Conservation (phyloP, 352 stramenopile species). For the Hyaloperonospora arabidopsidis region DNA sequence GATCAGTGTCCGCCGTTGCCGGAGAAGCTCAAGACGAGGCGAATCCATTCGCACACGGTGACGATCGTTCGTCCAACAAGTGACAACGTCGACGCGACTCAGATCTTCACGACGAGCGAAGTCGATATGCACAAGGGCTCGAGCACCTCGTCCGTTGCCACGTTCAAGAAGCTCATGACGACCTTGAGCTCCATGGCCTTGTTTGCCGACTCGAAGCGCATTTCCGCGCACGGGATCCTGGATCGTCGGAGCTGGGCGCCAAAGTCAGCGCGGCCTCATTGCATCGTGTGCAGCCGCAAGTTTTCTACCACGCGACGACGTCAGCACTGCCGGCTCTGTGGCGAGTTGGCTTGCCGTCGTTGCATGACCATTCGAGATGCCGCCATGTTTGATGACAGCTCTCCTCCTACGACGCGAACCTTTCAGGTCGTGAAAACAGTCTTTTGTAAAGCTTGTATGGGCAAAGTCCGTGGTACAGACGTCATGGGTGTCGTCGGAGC, state of each 20-base stretch:
- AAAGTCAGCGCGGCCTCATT: constrained; percentile 37
- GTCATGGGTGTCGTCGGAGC: constrained; percentile 3
- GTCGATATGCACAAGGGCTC: constrained; percentile 36
- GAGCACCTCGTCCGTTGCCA: constrained; percentile 17
- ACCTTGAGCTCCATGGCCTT: constrained; percentile 49
- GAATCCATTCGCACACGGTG: constrained; percentile 46
- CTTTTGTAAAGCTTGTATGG: constrained; percentile 53
- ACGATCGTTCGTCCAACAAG: constrained; percentile 38
- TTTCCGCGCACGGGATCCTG: constrained; percentile 48
- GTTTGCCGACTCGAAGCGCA: constrained; percentile 52
- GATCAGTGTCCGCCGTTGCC: constrained; percentile 50
- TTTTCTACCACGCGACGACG: constrained; percentile 55
- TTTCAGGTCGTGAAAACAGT: constrained; percentile 52
- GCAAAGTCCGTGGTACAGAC: constrained; percentile 34
- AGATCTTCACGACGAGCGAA: constrained; percentile 57
- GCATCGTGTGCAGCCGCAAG: constrained; percentile 47
- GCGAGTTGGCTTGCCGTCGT: constrained; percentile 66
- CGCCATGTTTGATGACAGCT: constrained; percentile 23
- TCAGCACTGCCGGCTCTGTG: constrained; percentile 72
- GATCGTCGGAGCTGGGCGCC: constrained; percentile 46
- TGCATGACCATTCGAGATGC: constrained; percentile 52
- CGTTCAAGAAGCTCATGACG: constrained; percentile 44
- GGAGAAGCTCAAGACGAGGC: constrained; percentile 43
- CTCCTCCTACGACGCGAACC: constrained; percentile 21
- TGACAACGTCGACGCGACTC: constrained; percentile 33